Conservation (phyloP, 2,329 filamentous ascomycete genomes). For the Leptographium procerum region DNA sequence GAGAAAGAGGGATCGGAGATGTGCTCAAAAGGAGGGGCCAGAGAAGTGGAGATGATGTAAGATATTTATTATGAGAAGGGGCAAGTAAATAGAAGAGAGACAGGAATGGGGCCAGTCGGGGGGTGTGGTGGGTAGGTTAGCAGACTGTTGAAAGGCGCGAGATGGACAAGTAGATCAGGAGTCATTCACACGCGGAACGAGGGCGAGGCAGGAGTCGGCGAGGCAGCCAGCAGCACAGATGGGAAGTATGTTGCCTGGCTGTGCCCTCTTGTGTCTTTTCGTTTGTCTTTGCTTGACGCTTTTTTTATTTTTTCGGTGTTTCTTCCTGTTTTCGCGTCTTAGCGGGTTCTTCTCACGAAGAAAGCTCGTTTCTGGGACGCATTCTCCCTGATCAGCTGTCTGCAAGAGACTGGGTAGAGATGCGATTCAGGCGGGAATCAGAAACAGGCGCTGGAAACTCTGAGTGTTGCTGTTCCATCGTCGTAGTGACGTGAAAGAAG, state of each 20-base stretch:
- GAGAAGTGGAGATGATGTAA: background rate
- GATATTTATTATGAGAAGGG: background rate
- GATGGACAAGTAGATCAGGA: background rate
- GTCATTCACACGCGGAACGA: background rate
- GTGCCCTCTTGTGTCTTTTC: background rate
- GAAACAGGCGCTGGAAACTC: background rate
- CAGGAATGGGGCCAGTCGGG: background rate
- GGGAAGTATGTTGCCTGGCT: background rate
- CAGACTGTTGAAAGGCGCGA: background rate
- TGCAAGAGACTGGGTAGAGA: background rate
- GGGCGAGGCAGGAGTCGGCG: background rate
- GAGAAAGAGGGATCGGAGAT: background rate
- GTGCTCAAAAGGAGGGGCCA: background rate
- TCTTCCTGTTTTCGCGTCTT: background rate
- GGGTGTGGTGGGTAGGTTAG: background rate
- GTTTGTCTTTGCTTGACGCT: background rate
- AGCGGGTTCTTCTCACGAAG: background rate
- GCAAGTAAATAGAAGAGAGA: background rate
- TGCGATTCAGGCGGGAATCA: background rate
- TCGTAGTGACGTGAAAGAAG: background rate
- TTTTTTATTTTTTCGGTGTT: background rate
- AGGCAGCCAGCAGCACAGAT: background rate
- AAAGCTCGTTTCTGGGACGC: background rate
- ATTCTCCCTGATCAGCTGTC: background rate
- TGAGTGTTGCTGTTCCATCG: background rate